Base-by-base conservation (phyloP, 2,329 filamentous ascomycete genomes). In the Didymella pomorum region DNA sequence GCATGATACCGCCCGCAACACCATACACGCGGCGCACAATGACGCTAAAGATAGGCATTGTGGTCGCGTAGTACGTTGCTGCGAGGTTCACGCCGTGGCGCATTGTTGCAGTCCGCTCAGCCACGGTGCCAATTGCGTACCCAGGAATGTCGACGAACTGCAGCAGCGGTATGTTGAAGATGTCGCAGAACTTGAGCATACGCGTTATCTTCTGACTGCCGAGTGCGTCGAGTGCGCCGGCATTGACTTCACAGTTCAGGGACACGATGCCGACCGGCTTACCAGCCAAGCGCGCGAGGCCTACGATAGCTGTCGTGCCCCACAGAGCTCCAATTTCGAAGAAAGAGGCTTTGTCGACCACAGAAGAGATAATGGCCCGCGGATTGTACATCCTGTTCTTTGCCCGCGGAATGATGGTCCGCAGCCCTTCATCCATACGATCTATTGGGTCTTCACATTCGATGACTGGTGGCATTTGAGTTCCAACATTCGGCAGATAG, bases 261-360 rank as follows among this genome's bases (percentile, higher is more conserved):
- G 83, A 84, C 4, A 88, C 79, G 1, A 89, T 81, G 0, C 87
- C 87, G 3, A 88, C 80, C 0, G 86, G 84, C 20, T 76, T 78
- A 1, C 87, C 87, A 14, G 76, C 80, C 1, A 89, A 73, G 6
- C 87, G 77, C 1, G 86, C 87, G 0, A 89, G 79, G 0, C 87
- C 87, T 8, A 84, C 81, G 33, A 89, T 87, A 0, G 84, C 82
- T 0, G 86, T 87, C 1, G 81, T 82, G 4, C 86, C 87, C 87
- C 87, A 89, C 1, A 87, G 78, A 0, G 81, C 71, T 4, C 87
- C 87, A 45, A 89, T 89, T 62, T 89, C 86, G 71, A 89, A 89
- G 79, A 84, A 89, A 0, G 82, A 84, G 21, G 69, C 79, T 2
- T 65, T 61, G 62, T 89, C 87, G 0, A 88, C 81, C 0, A 88